Base-by-base conservation (phyloP, 345 rosid species). In the Schrenkiella parvula region DNA sequence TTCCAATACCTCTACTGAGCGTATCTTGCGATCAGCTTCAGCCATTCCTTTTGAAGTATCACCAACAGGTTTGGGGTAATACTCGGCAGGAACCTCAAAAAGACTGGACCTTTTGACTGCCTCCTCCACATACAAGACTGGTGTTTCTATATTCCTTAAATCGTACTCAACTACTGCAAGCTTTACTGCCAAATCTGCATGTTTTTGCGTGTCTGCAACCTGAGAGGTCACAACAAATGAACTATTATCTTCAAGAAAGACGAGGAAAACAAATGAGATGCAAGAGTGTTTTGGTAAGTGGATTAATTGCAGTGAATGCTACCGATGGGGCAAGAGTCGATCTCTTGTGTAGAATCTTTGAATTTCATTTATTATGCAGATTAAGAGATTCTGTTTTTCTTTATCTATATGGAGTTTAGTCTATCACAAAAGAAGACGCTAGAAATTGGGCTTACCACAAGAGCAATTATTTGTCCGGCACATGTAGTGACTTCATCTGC, bases 161-260 rank as follows among this genome's bases (percentile, higher is more conserved):
- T 80, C 93, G 71, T 91, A 91, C 71, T 91, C 87, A 46, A 91
- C 79, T 39, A 77, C 79, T 15, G 85, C 90, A 74, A 89, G 82
- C 3, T 67, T 77, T 59, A 92, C 84, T 42, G 96, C 96, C 60
- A 55, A 37, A 39, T 89, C 89, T 70, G 97, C 97, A 64, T 83
- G 87, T 72, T 84, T 91, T 70, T 89, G 96, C 37, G 96, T 84
- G 77, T 91, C 90, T 21, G 97, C 99, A 67, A 93, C 89, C 99
- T 93, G 76, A 72, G 50, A 73, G 66, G 29, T 32, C 34, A 67
- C 34, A 54, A 41, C 28, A 67, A 46, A 50, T 5, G 25, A 51
- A 46, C 8, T 11, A 23, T 8, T 5, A 29, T 0, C 17, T 50
- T 9, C 6, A 50, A 64, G 38, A 43, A 42, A 42, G 53, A 51